Base-by-base conservation (phyloP, 176 grass and related monocot species). In the Aegilops bicornis region DNA sequence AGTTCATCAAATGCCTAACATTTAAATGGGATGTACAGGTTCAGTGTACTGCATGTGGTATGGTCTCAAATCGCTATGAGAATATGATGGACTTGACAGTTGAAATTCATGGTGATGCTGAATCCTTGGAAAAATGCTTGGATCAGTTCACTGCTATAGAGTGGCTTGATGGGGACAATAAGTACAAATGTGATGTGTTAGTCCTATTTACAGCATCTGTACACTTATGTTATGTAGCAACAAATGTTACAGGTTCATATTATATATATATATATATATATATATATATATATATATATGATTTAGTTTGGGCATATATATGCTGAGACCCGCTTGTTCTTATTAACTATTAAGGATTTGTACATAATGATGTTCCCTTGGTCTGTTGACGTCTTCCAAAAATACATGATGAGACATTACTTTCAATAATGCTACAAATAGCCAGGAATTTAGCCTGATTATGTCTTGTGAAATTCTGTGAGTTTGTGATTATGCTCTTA, bases 81-180 rank as follows among this genome's bases (percentile, higher is more conserved):
- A 96, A 97, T 82, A 99, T 99, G 97, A 99, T 99, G 97, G 97
- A 99, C 79, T 89, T 99, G 85, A 99, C 94, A 33, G 97, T 99
- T 91, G 97, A 99, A 95, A 99, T 99, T 93, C 97, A 97, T 87
- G 97, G 97, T 61, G 92, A 97, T 62, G 94, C 92, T 72, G 94
- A 87, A 85, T 99, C 94, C 59, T 82, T 99, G 52, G 97, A 99
- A 77, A 83, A 93, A 79, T 99, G 94, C 89, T 93, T 99, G 81
- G 85, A 99, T 90, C 92, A 99, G 85, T 99, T 99, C 83, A 97
- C 94, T 87, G 91, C 83, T 48, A 79, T 91, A 25, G 97, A 99
- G 78, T 99, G 94, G 94, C 97, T 99, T 93, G 97, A 99, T 91
- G 97, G 94, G 13, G 97, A 99, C 31, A 99, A 99, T 60, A 99